Evolutionary conservation across 371 early-diverging fungal genomes (phyloP), one percentile per base, ranked within the genome.

Genomic region (Mucor circinelloides): DNA sequence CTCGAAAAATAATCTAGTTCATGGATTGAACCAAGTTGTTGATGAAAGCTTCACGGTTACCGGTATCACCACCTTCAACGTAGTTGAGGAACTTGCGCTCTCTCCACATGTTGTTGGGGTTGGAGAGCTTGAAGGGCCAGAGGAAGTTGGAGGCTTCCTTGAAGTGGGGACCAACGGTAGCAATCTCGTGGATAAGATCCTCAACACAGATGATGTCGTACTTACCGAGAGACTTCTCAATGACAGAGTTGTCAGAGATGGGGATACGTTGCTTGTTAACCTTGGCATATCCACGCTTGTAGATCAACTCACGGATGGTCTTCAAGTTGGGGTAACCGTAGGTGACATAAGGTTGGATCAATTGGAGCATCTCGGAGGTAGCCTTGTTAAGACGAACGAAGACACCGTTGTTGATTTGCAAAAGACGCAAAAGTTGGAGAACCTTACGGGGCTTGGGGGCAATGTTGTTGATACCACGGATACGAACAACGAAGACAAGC

Each of bases 241-340:
- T 93, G 81, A 97, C 86, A 71, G 94, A 84, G 91, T 99, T 99
- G 88, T 98, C 96, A 71, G 93, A 85, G 85, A 99, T 91, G 71
- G 99, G 96, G 75, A 97, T 91, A 74, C 98, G 93, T 87, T 96
- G 95, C 83, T 91, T 91, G 90, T 97, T 89, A 80, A 97, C 90
- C 95, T 98, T 98, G 76, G 94, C 99, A 83, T 94, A 95, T 63
- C 99, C 99, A 77, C 99, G 97, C 93, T 98, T 99, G 96, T 99
- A 99, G 88, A 99, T 85, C 67, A 99, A 89, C 88, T 98, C 99
- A 81, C 98, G 96, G 81, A 99, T 94, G 60, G 98, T 89, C 92
- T 99, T 99, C 73, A 98, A 88, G 92, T 97, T 97, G 84, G 99
- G 98, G 71, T 92, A 92, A 78, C 99, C 98, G 79, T 90, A 94